A percentile compares a stretch with the other conserved stretches of the same genome.
These are phyloP conservation scores for Scheffersomyces segobiensis DNA, from an alignment of 1,139 yeast genomes.

Conservation along the genomic window DNA sequence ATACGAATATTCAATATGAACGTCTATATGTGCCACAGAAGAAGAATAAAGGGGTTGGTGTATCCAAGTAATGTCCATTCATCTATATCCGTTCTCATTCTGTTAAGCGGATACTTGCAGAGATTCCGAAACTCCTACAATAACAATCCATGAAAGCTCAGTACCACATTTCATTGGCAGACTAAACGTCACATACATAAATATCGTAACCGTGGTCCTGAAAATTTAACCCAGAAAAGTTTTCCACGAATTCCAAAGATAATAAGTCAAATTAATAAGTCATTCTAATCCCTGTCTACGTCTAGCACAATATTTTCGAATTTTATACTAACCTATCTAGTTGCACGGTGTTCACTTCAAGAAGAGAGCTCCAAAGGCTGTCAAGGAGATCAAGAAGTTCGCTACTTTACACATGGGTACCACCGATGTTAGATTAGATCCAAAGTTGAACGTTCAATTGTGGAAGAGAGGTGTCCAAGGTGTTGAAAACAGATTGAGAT, in stretches of 20 bases:
- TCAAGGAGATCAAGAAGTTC: constrained; percentile 98
- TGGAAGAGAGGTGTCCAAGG: constrained; percentile 99
- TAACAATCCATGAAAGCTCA: background rate
- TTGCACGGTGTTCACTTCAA: constrained; percentile 98
- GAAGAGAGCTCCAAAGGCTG: constrained; percentile 99
- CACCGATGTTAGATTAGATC: constrained; percentile 98
- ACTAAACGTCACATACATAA: background rate
- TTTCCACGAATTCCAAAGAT: too few species aligned
- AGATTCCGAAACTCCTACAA: background rate
- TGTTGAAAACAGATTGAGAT: constrained; percentile 96
- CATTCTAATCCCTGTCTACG: background rate
- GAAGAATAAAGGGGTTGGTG: background rate
- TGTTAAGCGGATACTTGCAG: background rate
- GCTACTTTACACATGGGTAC: constrained; percentile 99
- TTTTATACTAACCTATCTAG: constrained; percentile 32
- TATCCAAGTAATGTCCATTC: background rate
- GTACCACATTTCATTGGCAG: background rate
- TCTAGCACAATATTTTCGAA: background rate
- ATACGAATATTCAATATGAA: background rate
- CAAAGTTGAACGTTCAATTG: constrained; percentile 96
- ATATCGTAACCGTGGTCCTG: background rate
- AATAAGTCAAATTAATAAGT: background rate
- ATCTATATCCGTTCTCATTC: background rate
- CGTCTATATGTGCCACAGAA: background rate
- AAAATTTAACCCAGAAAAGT: background rate